A percentile compares a stretch with the other conserved stretches of the same genome.
These are phyloP conservation scores for Rhodotorula glutinis DNA, from an alignment of 1,284 basidiomycete species.

Conservation along the genomic window DNA sequence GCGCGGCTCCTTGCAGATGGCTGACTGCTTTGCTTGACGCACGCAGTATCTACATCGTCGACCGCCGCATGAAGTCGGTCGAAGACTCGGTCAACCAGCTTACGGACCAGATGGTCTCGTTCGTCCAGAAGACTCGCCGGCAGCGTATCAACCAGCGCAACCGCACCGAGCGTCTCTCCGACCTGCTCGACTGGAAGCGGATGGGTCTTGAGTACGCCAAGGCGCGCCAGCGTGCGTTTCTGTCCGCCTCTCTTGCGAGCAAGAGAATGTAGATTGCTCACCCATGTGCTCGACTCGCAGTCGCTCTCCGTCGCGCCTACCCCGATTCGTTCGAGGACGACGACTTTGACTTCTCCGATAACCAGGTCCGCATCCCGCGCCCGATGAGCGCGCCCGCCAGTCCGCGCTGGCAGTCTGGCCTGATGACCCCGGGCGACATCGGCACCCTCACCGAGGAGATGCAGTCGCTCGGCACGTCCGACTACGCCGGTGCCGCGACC, in stretches of 20 bases:
- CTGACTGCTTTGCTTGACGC: background rate
- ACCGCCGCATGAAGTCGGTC: slow-evolving; percentile 81
- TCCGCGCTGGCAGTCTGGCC: slow-evolving; percentile 62
- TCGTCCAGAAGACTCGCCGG: slow-evolving; percentile 82
- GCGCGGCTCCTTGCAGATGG: background rate
- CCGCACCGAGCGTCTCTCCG: slow-evolving; percentile 87
- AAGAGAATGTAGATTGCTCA: background rate
- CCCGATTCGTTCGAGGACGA: slow-evolving; percentile 78
- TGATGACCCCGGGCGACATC: slow-evolving; percentile 84
- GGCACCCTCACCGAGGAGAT: slow-evolving; percentile 82
- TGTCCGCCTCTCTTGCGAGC: no score
- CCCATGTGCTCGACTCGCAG: background rate
- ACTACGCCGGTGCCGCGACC: slow-evolving; percentile 57
- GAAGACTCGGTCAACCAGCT: slow-evolving; percentile 81
- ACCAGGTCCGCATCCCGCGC: slow-evolving; percentile 62
- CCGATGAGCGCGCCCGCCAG: slow-evolving; percentile 81
- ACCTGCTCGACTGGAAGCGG: slow-evolving; percentile 96
- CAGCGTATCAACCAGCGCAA: slow-evolving; percentile 98
- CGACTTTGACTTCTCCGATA: slow-evolving; percentile 61
- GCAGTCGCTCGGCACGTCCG: slow-evolving; percentile 78
- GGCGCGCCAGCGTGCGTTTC: slow-evolving; percentile 75
- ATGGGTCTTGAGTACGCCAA: slow-evolving; percentile 95
- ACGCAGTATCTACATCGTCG: slow-evolving; percentile 74
- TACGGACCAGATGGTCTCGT: slow-evolving; percentile 67
- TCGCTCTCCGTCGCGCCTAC: slow-evolving; percentile 76